Base-by-base conservation (phyloP, 331 rosid genomes). In the Erythrophleum ivorense region DNA sequence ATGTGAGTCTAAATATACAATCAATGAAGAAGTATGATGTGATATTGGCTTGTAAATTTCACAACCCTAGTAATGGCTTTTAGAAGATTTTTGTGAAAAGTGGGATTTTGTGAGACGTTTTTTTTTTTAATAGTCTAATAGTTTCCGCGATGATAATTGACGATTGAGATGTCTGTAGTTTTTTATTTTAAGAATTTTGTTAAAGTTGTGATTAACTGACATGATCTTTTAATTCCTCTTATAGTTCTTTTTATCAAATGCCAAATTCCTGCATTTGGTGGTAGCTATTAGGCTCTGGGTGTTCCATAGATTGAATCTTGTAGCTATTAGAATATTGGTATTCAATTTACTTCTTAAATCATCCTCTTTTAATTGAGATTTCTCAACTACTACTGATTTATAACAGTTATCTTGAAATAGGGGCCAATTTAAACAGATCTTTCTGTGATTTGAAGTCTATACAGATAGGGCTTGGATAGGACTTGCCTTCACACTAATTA, bases 11-110 rank as follows among this genome's bases (percentile, higher is more conserved):
- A 3, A 36, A 43, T 64, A 57, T 72, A 9, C 33, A 78, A 73
- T 65, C 33, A 53, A 55, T 78, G 63, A 78, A 68, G 15, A 40
- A 40, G 43, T 50, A 60, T 43, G 78, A 43, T 54, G 24, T 73
- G 24, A 34, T 64, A 12, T 64, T 73, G 76, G 69, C 69, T 41
- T 77, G 14, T 31, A 15, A 69, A 31, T 63, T 40, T 82, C 60
- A n/a, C n/a, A 60, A 3, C 40, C 54, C 19, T 18, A 34, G 46
- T 68, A n/a, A 15, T 75, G 71, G 59, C 15, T 71, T 19, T 67
- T 45, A 5, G 5, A 53, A 78, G 66, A 18, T 67, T 19, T 52
- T 78, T 16, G 55, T 36, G 55, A 78, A 65, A 52, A 36, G 50
- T 65, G 65, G 54, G 11, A 50, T 65, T 67, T 68, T 77, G n/a